phyloP scores from a whole-genome alignment of 257 asterid species.

The Nicotiana tabacum region DNA sequence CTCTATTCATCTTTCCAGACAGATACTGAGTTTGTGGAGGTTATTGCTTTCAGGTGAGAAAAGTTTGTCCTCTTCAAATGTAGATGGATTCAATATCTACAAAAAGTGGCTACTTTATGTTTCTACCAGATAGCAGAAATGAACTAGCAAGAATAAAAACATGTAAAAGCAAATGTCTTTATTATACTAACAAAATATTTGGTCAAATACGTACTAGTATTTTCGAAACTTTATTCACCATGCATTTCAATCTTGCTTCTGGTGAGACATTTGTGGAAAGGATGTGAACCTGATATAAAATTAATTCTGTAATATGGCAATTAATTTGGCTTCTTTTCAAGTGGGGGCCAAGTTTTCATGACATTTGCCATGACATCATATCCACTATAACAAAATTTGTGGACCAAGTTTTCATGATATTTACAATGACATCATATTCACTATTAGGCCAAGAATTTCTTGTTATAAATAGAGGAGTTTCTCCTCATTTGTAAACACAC shows the following conservation, averaged over 20 bases:
- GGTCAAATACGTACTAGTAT: not conserved
- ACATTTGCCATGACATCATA: too few relatives aligned
- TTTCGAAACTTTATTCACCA: not conserved
- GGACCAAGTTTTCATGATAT: too few relatives aligned
- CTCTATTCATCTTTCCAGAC: constrained; percentile 33
- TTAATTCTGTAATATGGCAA: too few relatives aligned
- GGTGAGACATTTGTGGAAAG: not conserved
- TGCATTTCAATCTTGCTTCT: not conserved
- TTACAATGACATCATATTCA: too few relatives aligned
- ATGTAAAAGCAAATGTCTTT: not conserved
- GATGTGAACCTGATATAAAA: not conserved
- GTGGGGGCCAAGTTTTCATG: too few relatives aligned
- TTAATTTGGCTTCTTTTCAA: too few relatives aligned
- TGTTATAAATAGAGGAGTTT: too few relatives aligned
- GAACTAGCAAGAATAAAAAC: not conserved
- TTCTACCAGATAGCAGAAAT: not conserved
- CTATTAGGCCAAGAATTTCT: too few relatives aligned
- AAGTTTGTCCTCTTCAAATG: not conserved
- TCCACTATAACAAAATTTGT: too few relatives aligned
- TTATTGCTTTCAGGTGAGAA: constrained; percentile 73
- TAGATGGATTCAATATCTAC: not conserved
- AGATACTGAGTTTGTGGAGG: constrained; percentile 76
- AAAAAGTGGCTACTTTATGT: not conserved
- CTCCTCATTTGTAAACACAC: too few relatives aligned
- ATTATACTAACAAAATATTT: not conserved